Base-by-base conservation (phyloP, 139 green algal genomes). In the Tetradesmus obliquus region DNA sequence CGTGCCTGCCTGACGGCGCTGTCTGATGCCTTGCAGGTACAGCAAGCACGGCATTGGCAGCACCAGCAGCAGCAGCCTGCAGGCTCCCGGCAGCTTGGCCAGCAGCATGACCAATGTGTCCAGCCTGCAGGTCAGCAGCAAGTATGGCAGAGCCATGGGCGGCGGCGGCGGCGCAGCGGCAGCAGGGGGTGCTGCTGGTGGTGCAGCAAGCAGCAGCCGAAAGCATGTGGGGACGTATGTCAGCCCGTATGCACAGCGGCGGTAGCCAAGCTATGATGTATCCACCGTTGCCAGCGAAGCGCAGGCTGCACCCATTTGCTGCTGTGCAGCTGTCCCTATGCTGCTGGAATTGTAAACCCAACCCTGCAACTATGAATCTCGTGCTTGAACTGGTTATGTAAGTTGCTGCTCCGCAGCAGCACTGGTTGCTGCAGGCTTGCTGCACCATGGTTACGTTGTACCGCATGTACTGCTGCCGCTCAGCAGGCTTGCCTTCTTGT, bases 81-180 rank as follows among this genome's bases (percentile, higher is more conserved):
- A 89, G 62, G 32, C 84, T 53, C 60, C 84, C 19, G 84, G 84
- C 60, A 89, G 84, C 32, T 45, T 89, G 8, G 84, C 84, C 3
- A 89, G 84, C 62, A 89, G 84, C 84, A 82, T 60, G 60, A 89
- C 32, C 24, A 89, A 89, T 51, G 13, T 89, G 24, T 81, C 84
- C 5, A 89, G 84, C 84, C 69, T 89, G 84, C 84, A 89, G 62
- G 84, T 81, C 24, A 81, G 32, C 62, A 89, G 84, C 84, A 89
- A 81, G 84, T 81, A 81, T 45, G 79, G 62, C 32, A 81, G 60
- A 22, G 24, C 20, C 66, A 76, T 76, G 22, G 62, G 32, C 15
- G 62, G 57, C 57, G 55, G 57, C 57, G 55, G 15, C 45, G 79
- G 84, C 15, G 55, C 60, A 80, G 24, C 12, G n/a, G 84, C 45